A percentile compares a stretch with the other conserved stretches of the same genome.
phyloP scores from a whole-genome alignment of 139 green algal species.

The Tetradesmus lagerheimii region DNA sequence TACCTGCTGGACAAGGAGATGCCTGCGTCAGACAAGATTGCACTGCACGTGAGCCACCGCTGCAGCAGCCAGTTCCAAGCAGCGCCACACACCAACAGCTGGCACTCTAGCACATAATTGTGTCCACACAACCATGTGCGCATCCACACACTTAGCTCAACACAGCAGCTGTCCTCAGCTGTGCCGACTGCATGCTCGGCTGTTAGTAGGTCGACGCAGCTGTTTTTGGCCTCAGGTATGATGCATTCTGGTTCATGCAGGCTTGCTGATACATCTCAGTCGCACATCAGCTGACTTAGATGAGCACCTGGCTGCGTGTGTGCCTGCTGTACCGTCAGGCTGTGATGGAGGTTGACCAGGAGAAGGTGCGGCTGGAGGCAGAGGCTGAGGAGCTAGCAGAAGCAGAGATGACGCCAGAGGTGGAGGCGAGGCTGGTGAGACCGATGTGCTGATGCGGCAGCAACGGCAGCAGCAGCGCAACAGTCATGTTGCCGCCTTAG shows the following conservation, averaged over 20 bases:
- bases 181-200: no score
- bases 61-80: constrained; percentile 43
- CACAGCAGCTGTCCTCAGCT: no score
- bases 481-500: neutral
- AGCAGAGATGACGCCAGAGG: constrained; percentile 77
- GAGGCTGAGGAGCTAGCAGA: constrained; percentile 81
- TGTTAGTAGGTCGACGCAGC: neutral
- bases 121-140: no score
- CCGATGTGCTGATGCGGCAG: constrained; percentile 67
- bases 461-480: neutral
- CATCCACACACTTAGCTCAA: neutral
- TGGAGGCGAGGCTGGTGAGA: constrained; percentile 79
- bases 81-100: neutral
- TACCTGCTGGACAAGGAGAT: constrained; percentile 94
- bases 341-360: constrained; percentile 81
- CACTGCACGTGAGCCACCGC: constrained; percentile 57
- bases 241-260: neutral
- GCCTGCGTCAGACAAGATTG: constrained; percentile 79
- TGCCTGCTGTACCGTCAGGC: constrained; percentile 11
- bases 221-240: neutral
- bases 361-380: constrained; percentile 78
- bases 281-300: no score
- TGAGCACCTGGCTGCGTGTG: neutral
- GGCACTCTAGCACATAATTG: no score
- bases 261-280: neutral